Evolutionary conservation across 2,329 filamentous ascomycete species (phyloP), one percentile per base, ranked within the genome.

Genomic region (Coccinonectria pachysandricola): DNA sequence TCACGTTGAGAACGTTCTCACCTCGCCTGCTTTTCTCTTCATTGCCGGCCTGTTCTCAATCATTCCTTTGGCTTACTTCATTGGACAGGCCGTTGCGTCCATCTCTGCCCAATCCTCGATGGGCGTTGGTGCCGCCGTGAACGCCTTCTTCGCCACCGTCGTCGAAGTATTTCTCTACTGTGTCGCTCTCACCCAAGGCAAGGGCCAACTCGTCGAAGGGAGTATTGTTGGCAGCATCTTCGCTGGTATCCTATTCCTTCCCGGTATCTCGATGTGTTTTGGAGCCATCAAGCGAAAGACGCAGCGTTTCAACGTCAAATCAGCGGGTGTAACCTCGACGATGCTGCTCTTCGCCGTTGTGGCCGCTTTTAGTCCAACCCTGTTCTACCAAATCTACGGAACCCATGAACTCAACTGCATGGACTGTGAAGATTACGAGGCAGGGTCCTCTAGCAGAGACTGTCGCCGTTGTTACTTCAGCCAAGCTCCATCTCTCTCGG

Each of bases 351-450:
- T 98, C 51, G 88, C 91, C 13, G 82, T 93, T 19, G 91, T 98
- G 43, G 88, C 83, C 35, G 85, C 88, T 7, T 98, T 98, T 55
- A 81, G 88, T 1, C 91, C 91, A 3, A 98, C 91, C 0, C 62
- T 98, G 9, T 98, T 98, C 59, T 98, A 96, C 57, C 88, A 98
- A 50, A 94, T 98, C 37, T 96, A 96, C 54, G 92, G 91, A 42
- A 94, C 86, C 24, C 91, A 98, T 50, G 86, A 98, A 59, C 71
- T 98, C 27, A 91, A 85, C 47, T 98, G 91, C 49, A 72, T 74
- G 31, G 71, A 70, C 30, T 76, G 70, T 34, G 59, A 69, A 24
- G 67, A 75, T 36, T 60, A 56, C 28, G 43, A 35, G 10, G 27
- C 41, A 11, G 53, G 50, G 17, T 52, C 57, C 4, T 45, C 48